A percentile compares a stretch with the other conserved stretches of the same genome.
Conservation (phyloP, 805 yeast species). For the Candida golubevii region DNA sequence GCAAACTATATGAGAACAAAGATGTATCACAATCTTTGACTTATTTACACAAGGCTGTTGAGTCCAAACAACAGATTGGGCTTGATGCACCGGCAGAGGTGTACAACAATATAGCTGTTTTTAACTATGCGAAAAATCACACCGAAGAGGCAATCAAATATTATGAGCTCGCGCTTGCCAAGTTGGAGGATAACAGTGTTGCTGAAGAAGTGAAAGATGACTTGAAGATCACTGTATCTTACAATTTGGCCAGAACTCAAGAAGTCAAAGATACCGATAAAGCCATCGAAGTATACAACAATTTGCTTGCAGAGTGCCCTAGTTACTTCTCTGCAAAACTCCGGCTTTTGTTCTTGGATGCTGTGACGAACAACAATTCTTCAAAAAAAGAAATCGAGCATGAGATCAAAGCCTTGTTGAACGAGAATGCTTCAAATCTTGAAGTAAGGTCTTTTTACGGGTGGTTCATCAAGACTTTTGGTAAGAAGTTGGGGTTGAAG, state of each 20-base stretch:
- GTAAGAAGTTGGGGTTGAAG: conserved; percentile 45
- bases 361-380: conserved; percentile 37
- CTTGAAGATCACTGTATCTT: conserved; percentile 35
- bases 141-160: conserved; percentile 51
- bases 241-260: conserved; percentile 72
- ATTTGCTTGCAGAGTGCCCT: conserved; percentile 58
- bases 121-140: conserved; percentile 64
- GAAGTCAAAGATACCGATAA: conserved; percentile 41
- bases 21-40: conserved; percentile 66
- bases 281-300: conserved; percentile 48
- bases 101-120: conserved; percentile 80
- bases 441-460: conserved; percentile 90
- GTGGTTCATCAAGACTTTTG: conserved; percentile 72
- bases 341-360: conserved; percentile 61
- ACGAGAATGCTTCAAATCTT: conserved; percentile 53
- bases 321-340: conserved; percentile 70
- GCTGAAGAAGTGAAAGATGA: conserved; percentile 39
- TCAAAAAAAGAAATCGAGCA: conserved; percentile 45
- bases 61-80: conserved; percentile 37
- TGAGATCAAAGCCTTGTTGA: conserved; percentile 53
- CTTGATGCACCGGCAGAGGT: conserved; percentile 55
- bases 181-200: conserved; percentile 25
- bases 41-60: conserved; percentile 58
- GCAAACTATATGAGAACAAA: conserved; percentile 63
- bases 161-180: conserved; percentile 49